Evolutionary conservation across 1,284 basidiomycete genomes (phyloP).

Genomic region (Farysia itapuensis): DNA sequence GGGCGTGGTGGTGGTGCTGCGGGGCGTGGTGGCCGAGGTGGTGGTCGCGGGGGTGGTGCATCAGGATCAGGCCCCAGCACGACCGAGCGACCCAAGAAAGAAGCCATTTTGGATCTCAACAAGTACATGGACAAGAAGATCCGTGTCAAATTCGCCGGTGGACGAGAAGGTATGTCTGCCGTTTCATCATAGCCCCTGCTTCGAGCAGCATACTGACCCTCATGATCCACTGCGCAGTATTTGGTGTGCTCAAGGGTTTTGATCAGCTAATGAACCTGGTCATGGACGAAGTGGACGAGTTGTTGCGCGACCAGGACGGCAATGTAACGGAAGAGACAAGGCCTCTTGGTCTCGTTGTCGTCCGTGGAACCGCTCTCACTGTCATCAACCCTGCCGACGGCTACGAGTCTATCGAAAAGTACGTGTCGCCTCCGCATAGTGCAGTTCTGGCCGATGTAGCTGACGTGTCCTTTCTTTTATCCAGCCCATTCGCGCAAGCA

Average conservation of each 20-base stretch:
- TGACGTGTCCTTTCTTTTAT: not conserved
- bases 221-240: constrained; percentile 66
- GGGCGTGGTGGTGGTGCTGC: constrained; percentile 12
- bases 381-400: constrained; percentile 58
- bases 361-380: constrained; percentile 55
- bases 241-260: constrained; percentile 88
- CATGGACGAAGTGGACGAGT: constrained; percentile 82
- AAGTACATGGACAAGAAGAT: constrained; percentile 91
- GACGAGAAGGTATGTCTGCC: constrained; percentile 75
- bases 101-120: constrained; percentile 91
- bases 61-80: constrained; percentile 4
- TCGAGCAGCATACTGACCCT: not conserved
- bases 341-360: constrained; percentile 51
- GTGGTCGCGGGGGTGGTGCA: constrained; percentile 4
- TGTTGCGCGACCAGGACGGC: constrained; percentile 61
- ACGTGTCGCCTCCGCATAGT: constrained; percentile 19
- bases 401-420: constrained; percentile 58
- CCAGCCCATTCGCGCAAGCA: constrained; percentile 42
- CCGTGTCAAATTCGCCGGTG: constrained; percentile 93
- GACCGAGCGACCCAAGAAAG: constrained; percentile 81
- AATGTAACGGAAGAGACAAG: constrained; percentile 45
- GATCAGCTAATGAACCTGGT: constrained; percentile 96
- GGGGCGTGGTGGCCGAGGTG: constrained; percentile 1
- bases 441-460: too few species aligned
- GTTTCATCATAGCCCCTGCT: not conserved